Base-by-base conservation (phyloP, 2,329 filamentous ascomycete genomes). In the Talaromyces amestolkiae region DNA sequence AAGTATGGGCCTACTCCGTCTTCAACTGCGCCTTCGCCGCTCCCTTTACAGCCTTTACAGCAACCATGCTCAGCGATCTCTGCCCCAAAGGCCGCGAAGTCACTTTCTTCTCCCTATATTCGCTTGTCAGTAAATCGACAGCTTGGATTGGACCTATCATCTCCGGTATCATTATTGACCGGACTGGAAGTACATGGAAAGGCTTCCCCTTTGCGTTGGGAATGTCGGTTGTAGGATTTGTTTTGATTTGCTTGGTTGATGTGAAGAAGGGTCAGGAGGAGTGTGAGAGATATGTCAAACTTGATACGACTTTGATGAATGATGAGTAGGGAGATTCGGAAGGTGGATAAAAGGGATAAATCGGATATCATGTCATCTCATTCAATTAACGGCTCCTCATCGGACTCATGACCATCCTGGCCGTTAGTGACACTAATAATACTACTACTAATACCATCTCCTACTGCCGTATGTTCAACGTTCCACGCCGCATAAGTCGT, bases 21-120 rank as follows among this genome's bases (percentile, higher is more conserved):
- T 58, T 58, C 54, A 58, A 58, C 35, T 58, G 54, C 54, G 54
- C 54, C 8, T 58, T 58, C 10, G 54, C 54, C 17, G 54, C 54
- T 2, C 54, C 54, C 8, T 58, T 58, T 15, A 58, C 54, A 3
- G 54, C 54, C 5, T 58, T 31, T 24, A 39, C 54, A 9, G 54
- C 43, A 22, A 47, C 43, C 19, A 47, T 47, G 43, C 43, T 47
- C 43, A 47, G 43, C 19, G 43, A 47, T 13, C 43, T 47, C 11
- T 47, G 43, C 43, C 43, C 43, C 43, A 47, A 47, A 19, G 43
- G 43, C 43, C 43, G 43, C 19, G 43, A 47, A 47, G 43, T 47
- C 10, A 47, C 43, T 13, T 47, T 47, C 19, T 47, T 39, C 17
- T 19, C 54, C 2, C 35, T 58, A 3, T 58, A 58, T 19, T 58